Evolutionary conservation across 148 eudicot genomes (phyloP), one percentile per base, ranked within the genome.

Genomic region (Chenopodium quinoa): DNA sequence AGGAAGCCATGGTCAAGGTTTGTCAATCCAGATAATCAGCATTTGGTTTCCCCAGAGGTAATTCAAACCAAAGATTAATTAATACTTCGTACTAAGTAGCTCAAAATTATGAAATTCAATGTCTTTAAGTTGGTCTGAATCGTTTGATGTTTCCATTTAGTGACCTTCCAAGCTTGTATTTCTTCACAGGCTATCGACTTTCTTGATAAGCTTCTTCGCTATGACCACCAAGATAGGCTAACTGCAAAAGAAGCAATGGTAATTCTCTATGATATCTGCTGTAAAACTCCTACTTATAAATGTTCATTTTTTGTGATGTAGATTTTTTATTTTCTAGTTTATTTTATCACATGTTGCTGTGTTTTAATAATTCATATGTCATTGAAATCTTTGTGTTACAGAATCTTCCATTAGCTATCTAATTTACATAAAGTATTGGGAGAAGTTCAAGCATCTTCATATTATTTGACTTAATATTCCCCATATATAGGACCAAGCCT

Each of bases 231-330:
- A 72, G 97, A 92, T 81, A 92, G 99, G 82, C 90, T 93, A 75
- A 93, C 98, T 54, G 99, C 99, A 47, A 96, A 87, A 88, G 99
- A 96, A 86, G 98, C 99, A 60, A 96, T 96, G 99, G 99, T 96
- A 90, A 88, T 63, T 17, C 48, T 34, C 29, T 50, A 22, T 17
- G 2, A 12, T 3, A 13, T 54, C 19, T 52, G 8, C 44, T 40
- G 23, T 54, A 75, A 16, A 62, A 52, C 78, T 5, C 66, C n/a
- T 10, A 50, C 54, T 10, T 50, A 2, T 32, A 22, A 37, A 40
- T 73, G 58, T 31, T 0, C 20, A 16, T 67, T 31, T 29, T 66
- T 64, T 80, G 56, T 56, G 68, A 9, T 2, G 20, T 12, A 3
- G 10, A 22, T 1, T 2, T 12, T 68, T 66, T 7, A 27, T 31